These are phyloP conservation scores for Phialophora verrucosa DNA, from an alignment of 2,329 filamentous ascomycete species.

Conservation along the genomic window DNA sequence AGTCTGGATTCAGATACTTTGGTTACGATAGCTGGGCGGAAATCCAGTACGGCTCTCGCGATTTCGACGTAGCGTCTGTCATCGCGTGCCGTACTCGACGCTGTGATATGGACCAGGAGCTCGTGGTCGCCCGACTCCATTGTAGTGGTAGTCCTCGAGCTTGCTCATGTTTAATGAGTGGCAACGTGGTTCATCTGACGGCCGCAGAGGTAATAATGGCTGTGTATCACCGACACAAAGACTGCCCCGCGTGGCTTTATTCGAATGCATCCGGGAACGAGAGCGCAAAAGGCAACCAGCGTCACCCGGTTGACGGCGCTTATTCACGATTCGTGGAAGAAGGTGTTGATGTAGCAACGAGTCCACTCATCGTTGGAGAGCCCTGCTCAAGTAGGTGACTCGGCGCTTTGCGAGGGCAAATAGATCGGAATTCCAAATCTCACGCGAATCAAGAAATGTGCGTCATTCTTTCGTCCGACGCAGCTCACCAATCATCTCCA, in stretches of 20 bases:
- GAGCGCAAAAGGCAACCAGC: background rate
- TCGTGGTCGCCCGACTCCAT: slow-evolving; percentile 39
- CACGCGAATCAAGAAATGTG: background rate
- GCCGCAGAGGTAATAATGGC: background rate
- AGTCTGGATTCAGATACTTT: slow-evolving; percentile 37
- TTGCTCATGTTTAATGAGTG: slow-evolving; percentile 10
- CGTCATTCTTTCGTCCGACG: background rate
- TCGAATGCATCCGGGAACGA: background rate
- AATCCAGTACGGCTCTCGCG: slow-evolving; percentile 46
- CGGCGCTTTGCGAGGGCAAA: background rate
- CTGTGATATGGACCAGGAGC: slow-evolving; percentile 52
- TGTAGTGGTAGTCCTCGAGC: background rate
- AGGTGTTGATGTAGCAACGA: background rate
- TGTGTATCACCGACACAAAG: background rate
- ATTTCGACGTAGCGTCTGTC: slow-evolving; percentile 49
- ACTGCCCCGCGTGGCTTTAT: slow-evolving; percentile 3
- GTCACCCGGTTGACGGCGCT: background rate
- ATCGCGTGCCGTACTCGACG: slow-evolving; percentile 45
- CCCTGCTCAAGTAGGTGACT: background rate
- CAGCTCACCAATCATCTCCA: background rate
- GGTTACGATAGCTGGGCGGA: slow-evolving; percentile 41
- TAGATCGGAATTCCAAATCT: background rate
- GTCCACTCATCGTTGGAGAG: background rate
- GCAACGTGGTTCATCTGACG: background rate
- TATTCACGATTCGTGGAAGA: background rate